Percentiles rank a stretch among this genome's conserved stretches.
Conservation (phyloP, 306 rosid species). For the Gillenia trifoliata region DNA sequence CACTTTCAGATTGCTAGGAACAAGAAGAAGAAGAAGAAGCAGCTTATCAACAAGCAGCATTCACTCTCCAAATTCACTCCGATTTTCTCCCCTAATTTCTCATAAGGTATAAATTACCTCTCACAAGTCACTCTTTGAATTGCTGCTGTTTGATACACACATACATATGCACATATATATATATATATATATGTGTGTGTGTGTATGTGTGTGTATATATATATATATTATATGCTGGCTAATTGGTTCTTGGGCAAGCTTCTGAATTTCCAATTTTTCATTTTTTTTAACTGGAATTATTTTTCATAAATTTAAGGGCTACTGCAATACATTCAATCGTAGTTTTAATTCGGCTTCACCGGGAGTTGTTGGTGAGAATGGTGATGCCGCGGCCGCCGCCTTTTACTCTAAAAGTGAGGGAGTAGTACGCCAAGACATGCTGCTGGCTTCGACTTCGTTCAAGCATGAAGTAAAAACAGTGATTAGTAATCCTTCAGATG, state of each 20-base stretch:
- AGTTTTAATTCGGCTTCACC: constrained; percentile 26
- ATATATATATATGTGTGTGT: not conserved
- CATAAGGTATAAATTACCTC: constrained; percentile 25
- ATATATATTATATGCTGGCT: not conserved
- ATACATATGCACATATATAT: not conserved
- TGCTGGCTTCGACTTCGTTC: constrained; percentile 20
- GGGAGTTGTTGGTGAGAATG: constrained; percentile 28
- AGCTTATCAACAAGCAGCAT: constrained; percentile 17
- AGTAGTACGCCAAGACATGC: constrained; percentile 20
- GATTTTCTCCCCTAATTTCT: constrained; percentile 14
- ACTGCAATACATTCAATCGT: constrained; percentile 23
- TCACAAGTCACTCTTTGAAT: not conserved
- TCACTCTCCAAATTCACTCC: constrained; percentile 5
- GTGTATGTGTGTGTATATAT: not conserved
- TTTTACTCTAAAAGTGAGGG: constrained; percentile 23
- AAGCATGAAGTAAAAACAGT: constrained; percentile 20
- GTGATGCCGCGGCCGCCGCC: constrained; percentile 1
- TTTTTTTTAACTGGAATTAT: not conserved
- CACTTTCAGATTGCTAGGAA: constrained; percentile 2
- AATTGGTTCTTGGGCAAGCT: constrained; percentile 7
- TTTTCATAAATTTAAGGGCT: constrained; percentile 42
- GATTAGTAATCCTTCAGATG: constrained; percentile 35
- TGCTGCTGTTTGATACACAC: not conserved
- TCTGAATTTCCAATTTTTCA: not conserved
- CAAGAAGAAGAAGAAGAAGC: not conserved